Evolutionary conservation across 2,329 filamentous ascomycete species (phyloP).

Genomic region (Fusarium nurragi): DNA sequence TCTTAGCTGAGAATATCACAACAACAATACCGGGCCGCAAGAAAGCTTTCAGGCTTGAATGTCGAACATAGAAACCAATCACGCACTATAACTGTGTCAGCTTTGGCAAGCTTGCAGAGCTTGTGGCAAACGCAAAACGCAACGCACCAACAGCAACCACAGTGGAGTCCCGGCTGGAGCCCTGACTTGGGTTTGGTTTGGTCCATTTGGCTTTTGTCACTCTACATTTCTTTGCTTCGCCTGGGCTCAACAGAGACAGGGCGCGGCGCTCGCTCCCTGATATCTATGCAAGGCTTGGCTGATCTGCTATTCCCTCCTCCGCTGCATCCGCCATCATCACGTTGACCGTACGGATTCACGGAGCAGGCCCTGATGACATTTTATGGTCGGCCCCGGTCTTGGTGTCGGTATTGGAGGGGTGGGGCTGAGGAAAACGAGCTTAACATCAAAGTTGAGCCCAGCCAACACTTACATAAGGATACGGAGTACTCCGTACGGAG

Average conservation of each 20-base stretch:
- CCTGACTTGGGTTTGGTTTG: constrained; percentile 15
- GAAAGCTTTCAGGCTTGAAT: neutral
- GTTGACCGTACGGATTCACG: constrained; percentile 2
- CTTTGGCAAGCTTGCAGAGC: constrained; percentile 17
- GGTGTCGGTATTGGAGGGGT: constrained; percentile 32
- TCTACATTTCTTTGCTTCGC: constrained; percentile 30
- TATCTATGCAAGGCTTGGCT: constrained; percentile 25
- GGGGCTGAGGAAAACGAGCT: constrained; percentile 26
- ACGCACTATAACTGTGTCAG: constrained; percentile 14
- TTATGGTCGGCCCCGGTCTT: constrained; percentile 11
- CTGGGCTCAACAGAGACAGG: neutral
- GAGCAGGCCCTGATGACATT: constrained; percentile 23
- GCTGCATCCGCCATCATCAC: constrained; percentile 27
- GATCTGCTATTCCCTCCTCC: constrained; percentile 19
- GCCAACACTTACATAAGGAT: constrained; percentile 6
- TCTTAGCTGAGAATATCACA: neutral
- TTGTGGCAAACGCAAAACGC: constrained; percentile 30
- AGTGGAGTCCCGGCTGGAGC: constrained; percentile 15
- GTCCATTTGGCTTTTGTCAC: constrained; percentile 20
- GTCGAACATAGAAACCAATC: constrained; percentile 23
- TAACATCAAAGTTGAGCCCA: constrained; percentile 11
- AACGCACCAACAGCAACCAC: constrained; percentile 11
- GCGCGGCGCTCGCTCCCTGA: constrained; percentile 14
- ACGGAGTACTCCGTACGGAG: neutral
- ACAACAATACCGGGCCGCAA: neutral